Base-by-base conservation (phyloP, 257 asterid genomes). In the Coffea eugenioides region DNA sequence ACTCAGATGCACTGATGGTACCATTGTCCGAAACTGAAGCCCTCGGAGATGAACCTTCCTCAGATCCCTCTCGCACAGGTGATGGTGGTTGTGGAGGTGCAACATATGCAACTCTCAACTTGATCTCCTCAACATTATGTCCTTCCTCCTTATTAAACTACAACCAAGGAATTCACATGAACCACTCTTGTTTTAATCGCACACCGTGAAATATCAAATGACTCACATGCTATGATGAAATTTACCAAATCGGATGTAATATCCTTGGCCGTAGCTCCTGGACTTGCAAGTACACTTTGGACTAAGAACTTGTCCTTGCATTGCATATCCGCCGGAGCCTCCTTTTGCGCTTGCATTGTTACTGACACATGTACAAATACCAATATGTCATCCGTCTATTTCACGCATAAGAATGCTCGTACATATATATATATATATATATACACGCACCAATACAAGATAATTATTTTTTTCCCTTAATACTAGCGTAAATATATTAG, bases 341-440 rank as follows among this genome's bases (percentile, higher is more conserved):
- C 99, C 87, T 93, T 95, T 78, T 95, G 99, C 41, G 97, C 98
- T 92, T 95, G 99, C 99, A 95, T 95, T 39, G 98, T 95, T 77
- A 95, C 99, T 95, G 86, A 85, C 52, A 48, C 52, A 8, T 8
- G 8, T 11, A 39, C 5, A 39, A 39, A 39, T 39, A 3, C 43
- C 43, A 39, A 39, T 39, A 39, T 39, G 43, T 39, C 43, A 39
- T 39, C 43, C 43, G 43, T 39, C 43, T 39, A 39, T 39, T 39
- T 39, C 43, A 39, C 43, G 5, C 43, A 39, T 39, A 39, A 39
- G 43, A 39, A 39, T 0, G 1, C 43, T 39, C 5, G 43, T 39
- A 39, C 43, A 39, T 3, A 39, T 0, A 39, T 2, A 39, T 2
- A 39, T 0, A 39, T 2, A 3, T 0, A 39, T 2, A 39, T 2